Evolutionary conservation across 495 filamentous ascomycete genomes (phyloP).

Genomic region (Hypoxylon trugodes): DNA sequence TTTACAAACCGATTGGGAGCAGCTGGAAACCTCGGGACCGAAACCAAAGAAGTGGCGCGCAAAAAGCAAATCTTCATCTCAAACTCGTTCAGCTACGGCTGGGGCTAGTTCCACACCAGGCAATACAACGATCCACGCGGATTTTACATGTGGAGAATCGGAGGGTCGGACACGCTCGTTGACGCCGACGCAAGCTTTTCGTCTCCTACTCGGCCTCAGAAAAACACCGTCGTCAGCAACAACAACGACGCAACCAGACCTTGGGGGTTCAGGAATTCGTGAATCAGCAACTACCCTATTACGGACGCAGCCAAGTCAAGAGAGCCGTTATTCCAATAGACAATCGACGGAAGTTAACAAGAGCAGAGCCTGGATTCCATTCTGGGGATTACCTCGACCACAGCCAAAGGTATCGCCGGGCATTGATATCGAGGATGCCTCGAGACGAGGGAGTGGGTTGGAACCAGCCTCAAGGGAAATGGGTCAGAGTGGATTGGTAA

Average conservation of each 20-base stretch:
- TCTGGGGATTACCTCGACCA: slow-evolving; percentile 15
- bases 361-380: slow-evolving; percentile 17
- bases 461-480: not conserved
- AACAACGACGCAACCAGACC: slow-evolving; percentile 11
- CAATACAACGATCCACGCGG: not conserved
- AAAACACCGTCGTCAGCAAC: slow-evolving; percentile 22
- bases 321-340: slow-evolving; percentile 1
- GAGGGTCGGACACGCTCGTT: slow-evolving; percentile 28
- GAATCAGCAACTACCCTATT: not conserved
- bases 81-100: slow-evolving; percentile 3
- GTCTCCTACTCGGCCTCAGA: slow-evolving; percentile 11
- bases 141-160: slow-evolving; percentile 12
- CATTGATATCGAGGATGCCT: not conserved
- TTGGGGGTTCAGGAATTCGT: not conserved
- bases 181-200: slow-evolving; percentile 27
- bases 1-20: not conserved
- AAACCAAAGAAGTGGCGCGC: slow-evolving; percentile 4
- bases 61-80: slow-evolving; percentile 21
- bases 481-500: not conserved
- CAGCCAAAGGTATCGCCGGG: not conserved
- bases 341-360: slow-evolving; percentile 8
- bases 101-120: slow-evolving; percentile 26
- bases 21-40: not conserved
- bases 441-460: not conserved
- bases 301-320: not conserved